A percentile compares a stretch with the other conserved stretches of the same genome.
Conservation (phyloP, 2,329 filamentous ascomycete genomes). For the Pseudogymnoascus sp. region DNA sequence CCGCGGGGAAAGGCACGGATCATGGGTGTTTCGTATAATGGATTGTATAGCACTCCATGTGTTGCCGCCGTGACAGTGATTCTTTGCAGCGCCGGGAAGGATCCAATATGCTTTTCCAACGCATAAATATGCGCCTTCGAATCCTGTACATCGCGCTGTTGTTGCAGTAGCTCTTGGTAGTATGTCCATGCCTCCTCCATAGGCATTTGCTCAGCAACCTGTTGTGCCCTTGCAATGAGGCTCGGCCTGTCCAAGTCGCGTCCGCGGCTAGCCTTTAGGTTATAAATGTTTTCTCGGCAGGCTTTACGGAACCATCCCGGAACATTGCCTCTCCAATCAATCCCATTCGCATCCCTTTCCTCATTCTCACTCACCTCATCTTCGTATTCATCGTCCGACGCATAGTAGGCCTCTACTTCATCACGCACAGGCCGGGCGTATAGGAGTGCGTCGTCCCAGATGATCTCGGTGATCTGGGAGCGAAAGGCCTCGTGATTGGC, state of each 20-base stretch:
- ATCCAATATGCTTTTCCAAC: constrained; percentile 27
- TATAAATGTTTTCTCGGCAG: not conserved
- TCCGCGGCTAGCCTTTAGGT: not conserved
- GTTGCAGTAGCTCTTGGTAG: constrained; percentile 27
- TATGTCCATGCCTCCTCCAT: constrained; percentile 22
- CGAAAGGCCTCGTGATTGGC: constrained; percentile 30
- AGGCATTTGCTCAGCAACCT: constrained; percentile 10
- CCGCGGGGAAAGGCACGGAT: too few relatives aligned
- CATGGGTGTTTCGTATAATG: too few relatives aligned
- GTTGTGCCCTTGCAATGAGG: not conserved
- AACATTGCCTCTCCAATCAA: not conserved
- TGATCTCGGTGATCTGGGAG: constrained; percentile 28
- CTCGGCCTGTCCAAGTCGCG: not conserved
- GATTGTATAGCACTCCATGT: too few relatives aligned
- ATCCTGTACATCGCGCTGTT: constrained; percentile 27
- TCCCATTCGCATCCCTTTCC: not conserved
- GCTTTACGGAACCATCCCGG: not conserved
- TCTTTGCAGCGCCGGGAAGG: constrained; percentile 29
- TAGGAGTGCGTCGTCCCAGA: constrained; percentile 30
- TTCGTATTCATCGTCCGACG: not conserved
- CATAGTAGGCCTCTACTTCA: not conserved
- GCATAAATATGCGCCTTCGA: constrained; percentile 24
- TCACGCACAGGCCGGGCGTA: not conserved
- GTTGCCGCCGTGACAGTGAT: constrained; percentile 29
- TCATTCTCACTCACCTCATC: not conserved